Evolutionary conservation across 2,329 filamentous ascomycete genomes (phyloP).

Genomic region (Pyrenochaeta sp.): DNA sequence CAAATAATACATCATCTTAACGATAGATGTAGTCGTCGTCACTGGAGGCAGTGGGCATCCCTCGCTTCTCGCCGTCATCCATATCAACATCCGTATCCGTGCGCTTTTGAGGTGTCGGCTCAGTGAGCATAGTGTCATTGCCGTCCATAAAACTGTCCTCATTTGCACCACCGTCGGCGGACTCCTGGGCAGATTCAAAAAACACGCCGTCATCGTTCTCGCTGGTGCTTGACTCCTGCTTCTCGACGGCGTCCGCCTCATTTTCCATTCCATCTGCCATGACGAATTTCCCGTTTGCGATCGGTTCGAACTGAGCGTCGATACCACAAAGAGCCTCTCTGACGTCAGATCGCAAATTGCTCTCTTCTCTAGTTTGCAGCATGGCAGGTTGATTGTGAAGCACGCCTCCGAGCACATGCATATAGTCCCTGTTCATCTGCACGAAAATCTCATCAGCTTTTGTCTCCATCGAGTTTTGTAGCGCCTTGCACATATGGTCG

Average conservation of each 20-base stretch:
- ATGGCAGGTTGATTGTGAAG: slow-evolving; percentile 6
- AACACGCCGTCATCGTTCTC: slow-evolving; percentile 10
- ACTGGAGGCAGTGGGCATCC: neutral
- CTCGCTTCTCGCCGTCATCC: neutral
- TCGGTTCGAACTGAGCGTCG: slow-evolving; percentile 31
- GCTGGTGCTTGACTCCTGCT: neutral
- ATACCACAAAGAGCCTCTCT: slow-evolving; percentile 23
- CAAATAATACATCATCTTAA: neutral
- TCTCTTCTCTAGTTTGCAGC: slow-evolving; percentile 19
- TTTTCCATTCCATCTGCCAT: neutral
- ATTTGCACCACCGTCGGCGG: neutral
- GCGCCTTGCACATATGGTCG: slow-evolving; percentile 52
- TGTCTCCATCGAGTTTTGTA: slow-evolving; percentile 55
- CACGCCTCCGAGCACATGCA: slow-evolving; percentile 43
- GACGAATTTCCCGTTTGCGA: slow-evolving; percentile 29
- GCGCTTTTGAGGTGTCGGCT: slow-evolving; percentile 4
- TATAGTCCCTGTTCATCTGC: slow-evolving; percentile 50
- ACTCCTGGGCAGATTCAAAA: slow-evolving; percentile 4
- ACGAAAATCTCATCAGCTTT: slow-evolving; percentile 56
- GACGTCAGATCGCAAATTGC: slow-evolving; percentile 23
- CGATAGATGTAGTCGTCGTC: neutral
- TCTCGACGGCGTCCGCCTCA: neutral
- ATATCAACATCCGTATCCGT: neutral
- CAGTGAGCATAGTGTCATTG: slow-evolving; percentile 7
- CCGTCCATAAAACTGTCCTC: slow-evolving; percentile 10